A percentile compares a stretch with the other conserved stretches of the same genome.
Conservation (phyloP, 176 grass and related monocot genomes). For the Bonia amplexicaulis region DNA sequence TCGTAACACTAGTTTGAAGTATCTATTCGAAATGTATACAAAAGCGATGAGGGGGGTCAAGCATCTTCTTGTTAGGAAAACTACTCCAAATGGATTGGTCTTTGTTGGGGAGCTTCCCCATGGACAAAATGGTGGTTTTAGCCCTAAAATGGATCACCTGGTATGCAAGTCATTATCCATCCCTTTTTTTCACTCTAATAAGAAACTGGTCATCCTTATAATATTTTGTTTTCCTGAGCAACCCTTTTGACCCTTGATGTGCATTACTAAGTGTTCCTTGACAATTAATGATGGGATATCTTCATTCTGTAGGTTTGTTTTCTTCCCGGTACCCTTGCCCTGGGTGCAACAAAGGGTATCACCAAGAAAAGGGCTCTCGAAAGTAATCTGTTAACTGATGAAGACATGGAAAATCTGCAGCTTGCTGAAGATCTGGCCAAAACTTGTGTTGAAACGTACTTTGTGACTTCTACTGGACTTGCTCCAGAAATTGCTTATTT, state of each 20-base stretch:
- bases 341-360: slow-evolving; percentile 91
- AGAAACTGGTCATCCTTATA: background rate
- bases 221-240: background rate
- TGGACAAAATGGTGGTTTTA: slow-evolving; percentile 68
- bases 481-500: slow-evolving; percentile 99
- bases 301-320: slow-evolving; percentile 81
- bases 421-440: slow-evolving; percentile 94
- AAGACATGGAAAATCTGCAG: slow-evolving; percentile 89
- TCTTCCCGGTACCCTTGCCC: slow-evolving; percentile 89
- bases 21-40: slow-evolving; percentile 86
- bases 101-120: slow-evolving; percentile 94
- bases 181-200: background rate
- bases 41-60: slow-evolving; percentile 93
- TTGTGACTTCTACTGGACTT: slow-evolving; percentile 87
- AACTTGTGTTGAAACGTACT: slow-evolving; percentile 97
- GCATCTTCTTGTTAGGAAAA: slow-evolving; percentile 88
- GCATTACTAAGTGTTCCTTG: slow-evolving; percentile 11
- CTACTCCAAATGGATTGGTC: slow-evolving; percentile 77
- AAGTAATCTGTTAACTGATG: slow-evolving; percentile 58
- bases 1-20: slow-evolving; percentile 60
- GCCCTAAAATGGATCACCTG: slow-evolving; percentile 99
- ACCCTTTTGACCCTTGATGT: background rate
- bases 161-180: slow-evolving; percentile 41
- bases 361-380: slow-evolving; percentile 82
- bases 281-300: slow-evolving; percentile 16